A percentile compares a stretch with the other conserved stretches of the same genome.
Conservation (phyloP, 2,329 filamentous ascomycete genomes). For the Cladophialophora carrionii region DNA sequence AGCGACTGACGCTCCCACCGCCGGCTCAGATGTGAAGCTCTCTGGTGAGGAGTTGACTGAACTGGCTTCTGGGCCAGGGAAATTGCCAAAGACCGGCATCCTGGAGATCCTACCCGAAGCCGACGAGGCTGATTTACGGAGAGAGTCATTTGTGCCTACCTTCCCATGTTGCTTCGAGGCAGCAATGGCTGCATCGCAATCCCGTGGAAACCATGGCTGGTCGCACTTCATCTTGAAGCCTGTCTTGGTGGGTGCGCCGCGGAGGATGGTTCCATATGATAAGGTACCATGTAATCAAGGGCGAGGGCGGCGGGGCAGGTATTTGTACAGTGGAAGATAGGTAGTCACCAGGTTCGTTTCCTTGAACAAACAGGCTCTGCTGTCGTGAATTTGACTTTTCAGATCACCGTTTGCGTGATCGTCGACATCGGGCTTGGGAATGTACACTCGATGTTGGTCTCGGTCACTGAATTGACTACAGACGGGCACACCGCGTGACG, state of each 20-base stretch:
- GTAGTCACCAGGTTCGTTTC: neutral
- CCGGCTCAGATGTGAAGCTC: neutral
- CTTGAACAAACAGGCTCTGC: neutral
- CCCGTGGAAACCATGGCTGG: conserved; percentile 6
- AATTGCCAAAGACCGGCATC: conserved; percentile 4
- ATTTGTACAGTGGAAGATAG: neutral
- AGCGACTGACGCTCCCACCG: neutral
- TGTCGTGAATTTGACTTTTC: neutral
- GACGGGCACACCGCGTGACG: neutral
- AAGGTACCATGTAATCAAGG: neutral
- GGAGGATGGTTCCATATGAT: neutral
- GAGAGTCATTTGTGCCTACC: neutral
- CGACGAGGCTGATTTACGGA: neutral
- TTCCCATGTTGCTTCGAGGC: neutral
- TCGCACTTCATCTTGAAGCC: conserved; percentile 9
- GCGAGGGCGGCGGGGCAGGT: neutral
- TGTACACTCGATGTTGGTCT: neutral
- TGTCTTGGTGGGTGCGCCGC: neutral
- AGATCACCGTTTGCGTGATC: neutral
- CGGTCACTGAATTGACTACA: neutral
- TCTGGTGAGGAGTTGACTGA: neutral
- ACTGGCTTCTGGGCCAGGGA: neutral
- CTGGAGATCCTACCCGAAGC: neutral
- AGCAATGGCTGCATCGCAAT: neutral
- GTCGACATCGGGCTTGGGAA: neutral